Percentiles rank a stretch among this genome's conserved stretches.
Conservation (phyloP, 768 basidiomycete species). For the Lentinula aciculospora region DNA sequence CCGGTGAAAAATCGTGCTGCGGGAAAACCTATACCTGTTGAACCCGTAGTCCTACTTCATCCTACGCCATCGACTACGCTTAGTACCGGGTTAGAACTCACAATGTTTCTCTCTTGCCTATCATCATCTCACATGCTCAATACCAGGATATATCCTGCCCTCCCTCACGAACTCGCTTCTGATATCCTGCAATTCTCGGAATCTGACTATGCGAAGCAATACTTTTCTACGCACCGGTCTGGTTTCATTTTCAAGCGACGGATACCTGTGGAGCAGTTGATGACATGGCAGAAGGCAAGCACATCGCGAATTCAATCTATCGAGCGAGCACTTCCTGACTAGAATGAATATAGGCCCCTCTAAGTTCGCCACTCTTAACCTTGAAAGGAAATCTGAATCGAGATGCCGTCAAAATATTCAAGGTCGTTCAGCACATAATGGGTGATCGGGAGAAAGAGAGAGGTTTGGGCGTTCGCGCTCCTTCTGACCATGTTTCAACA, state of each 20-base stretch:
- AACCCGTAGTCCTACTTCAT: slow-evolving; percentile 26
- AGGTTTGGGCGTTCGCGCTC: slow-evolving; percentile 41
- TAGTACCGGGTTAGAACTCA: slow-evolving; percentile 59
- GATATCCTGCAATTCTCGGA: slow-evolving; percentile 87
- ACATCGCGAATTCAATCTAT: neutral
- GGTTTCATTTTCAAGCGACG: slow-evolving; percentile 82
- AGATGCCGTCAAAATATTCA: slow-evolving; percentile 83
- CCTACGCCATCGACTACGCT: slow-evolving; percentile 36
- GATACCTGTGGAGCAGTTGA: slow-evolving; percentile 80
- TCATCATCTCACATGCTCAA: slow-evolving; percentile 13
- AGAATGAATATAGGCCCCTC: slow-evolving; percentile 36
- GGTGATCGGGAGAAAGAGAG: slow-evolving; percentile 81
- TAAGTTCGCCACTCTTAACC: slow-evolving; percentile 70
- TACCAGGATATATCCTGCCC: slow-evolving; percentile 65
- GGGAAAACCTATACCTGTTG: slow-evolving; percentile 59
- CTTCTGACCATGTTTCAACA: slow-evolving; percentile 40
- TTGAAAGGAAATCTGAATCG: slow-evolving; percentile 60
- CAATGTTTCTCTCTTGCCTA: neutral
- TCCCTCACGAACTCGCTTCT: slow-evolving; percentile 75
- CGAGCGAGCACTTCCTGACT: slow-evolving; percentile 2
- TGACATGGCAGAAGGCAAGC: slow-evolving; percentile 84
- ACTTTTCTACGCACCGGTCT: slow-evolving; percentile 87
- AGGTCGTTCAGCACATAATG: slow-evolving; percentile 89
- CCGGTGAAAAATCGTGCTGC: slow-evolving; percentile 63
- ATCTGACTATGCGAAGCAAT: slow-evolving; percentile 79